phyloP scores from a whole-genome alignment of 176 grass and related monocot genomes.

The Tillandsia fasciculata region DNA sequence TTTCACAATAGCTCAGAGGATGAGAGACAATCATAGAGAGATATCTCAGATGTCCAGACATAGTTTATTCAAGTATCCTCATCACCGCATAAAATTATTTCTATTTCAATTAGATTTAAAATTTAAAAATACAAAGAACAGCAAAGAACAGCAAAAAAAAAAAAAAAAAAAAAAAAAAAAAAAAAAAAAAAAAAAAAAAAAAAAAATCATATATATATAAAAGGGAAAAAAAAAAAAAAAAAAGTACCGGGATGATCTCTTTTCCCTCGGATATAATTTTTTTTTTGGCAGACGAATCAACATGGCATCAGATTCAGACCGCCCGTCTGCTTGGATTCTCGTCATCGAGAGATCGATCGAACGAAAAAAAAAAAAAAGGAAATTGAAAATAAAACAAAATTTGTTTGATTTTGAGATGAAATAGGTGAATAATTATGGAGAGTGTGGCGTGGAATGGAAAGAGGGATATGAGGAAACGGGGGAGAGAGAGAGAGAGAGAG shows the following conservation, averaged over 20 bases:
- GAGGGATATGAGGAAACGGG: no score
- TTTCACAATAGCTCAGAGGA: neutral
- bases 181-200: no score
- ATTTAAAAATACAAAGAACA: neutral
- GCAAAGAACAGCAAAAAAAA: no score
- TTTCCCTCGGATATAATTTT: constrained; percentile 45
- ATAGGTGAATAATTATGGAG: no score
- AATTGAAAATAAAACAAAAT: neutral
- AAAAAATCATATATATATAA: no score
- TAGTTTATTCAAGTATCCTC: neutral
- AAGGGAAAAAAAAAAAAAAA: neutral
- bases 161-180: neutral
- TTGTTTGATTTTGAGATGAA: neutral
- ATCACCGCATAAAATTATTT: neutral
- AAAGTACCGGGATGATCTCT: neutral
- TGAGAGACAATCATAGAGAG: neutral
- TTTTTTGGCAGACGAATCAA: constrained; percentile 80
- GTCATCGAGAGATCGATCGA: constrained; percentile 40
- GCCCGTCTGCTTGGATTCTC: constrained; percentile 89
- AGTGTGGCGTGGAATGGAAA: no score
- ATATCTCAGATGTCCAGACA: neutral
- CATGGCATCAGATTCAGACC: constrained; percentile 99
- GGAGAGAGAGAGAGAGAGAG: no score
- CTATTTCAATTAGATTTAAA: neutral
- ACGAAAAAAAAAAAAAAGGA: neutral